A percentile compares a stretch with the other conserved stretches of the same genome.
phyloP scores from a whole-genome alignment of 306 rosid genomes.

The Ormosia emarginata region DNA sequence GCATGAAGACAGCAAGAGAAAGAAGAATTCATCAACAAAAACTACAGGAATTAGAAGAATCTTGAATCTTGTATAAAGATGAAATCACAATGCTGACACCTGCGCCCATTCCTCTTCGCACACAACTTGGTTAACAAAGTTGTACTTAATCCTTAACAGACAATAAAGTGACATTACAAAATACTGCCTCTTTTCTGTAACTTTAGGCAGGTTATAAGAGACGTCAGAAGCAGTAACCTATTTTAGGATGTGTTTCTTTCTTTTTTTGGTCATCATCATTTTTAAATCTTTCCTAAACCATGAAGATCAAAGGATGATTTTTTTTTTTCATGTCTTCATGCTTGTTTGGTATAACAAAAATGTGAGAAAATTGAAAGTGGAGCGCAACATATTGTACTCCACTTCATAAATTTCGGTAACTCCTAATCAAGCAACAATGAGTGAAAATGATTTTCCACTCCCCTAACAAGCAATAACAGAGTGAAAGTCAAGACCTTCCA shows the following conservation, averaged over 20 bases:
- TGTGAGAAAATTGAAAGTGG: background rate
- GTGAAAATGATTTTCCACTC: background rate
- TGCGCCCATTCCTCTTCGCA: background rate
- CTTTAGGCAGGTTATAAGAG: background rate
- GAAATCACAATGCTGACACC: background rate
- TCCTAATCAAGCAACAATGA: background rate
- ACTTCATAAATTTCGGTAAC: background rate
- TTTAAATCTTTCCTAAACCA: background rate
- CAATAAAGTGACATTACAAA: background rate
- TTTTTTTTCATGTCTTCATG: background rate
- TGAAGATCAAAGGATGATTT: too few relatives aligned
- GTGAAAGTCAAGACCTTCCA: background rate
- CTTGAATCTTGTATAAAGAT: background rate
- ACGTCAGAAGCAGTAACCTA: background rate
- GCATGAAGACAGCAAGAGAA: background rate
- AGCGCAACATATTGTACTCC: background rate
- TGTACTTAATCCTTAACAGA: background rate
- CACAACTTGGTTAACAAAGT: background rate
- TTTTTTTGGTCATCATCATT: background rate
- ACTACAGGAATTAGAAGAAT: background rate
- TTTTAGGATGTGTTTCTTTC: background rate
- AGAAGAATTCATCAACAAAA: background rate
- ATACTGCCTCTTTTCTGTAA: background rate
- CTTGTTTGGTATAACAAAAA: background rate
- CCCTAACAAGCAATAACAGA: background rate